These are phyloP conservation scores for Populus hybrid DNA, from an alignment of 441 rosid species.

Conservation along the genomic window DNA sequence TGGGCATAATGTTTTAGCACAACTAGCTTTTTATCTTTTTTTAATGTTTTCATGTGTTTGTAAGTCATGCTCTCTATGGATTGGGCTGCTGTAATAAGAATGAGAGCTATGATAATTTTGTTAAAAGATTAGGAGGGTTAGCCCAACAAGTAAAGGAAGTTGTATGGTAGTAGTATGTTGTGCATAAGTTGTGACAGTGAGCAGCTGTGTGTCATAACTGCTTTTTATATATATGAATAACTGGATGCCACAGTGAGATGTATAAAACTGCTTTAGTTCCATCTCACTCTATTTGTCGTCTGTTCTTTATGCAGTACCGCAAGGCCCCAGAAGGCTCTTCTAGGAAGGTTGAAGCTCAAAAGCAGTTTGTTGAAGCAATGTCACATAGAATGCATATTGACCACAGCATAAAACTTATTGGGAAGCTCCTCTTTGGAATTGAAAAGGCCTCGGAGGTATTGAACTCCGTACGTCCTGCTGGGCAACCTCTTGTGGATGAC, in stretches of 20 bases:
- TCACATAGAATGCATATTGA: slow-evolving; percentile 84
- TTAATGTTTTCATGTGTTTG: neutral
- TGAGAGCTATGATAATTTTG: neutral
- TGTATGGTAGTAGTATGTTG: neutral
- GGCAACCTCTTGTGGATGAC: slow-evolving; percentile 86
- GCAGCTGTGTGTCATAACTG: neutral
- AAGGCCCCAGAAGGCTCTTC: slow-evolving; percentile 86
- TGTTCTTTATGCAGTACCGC: slow-evolving; percentile 51
- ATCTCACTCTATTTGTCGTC: neutral
- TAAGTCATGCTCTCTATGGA: neutral
- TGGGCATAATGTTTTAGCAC: neutral
- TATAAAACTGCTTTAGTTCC: neutral
- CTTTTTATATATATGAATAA: neutral
- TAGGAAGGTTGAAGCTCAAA: slow-evolving; percentile 69
- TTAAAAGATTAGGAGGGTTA: neutral
- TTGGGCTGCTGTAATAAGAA: neutral
- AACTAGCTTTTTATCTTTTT: neutral
- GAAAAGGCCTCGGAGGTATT: slow-evolving; percentile 55
- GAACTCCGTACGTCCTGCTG: slow-evolving; percentile 51
- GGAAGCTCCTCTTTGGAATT: slow-evolving; percentile 78
- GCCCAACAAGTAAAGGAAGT: neutral
- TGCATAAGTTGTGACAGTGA: neutral
- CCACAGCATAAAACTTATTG: slow-evolving; percentile 62
- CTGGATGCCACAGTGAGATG: neutral
- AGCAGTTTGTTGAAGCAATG: slow-evolving; percentile 82